Percentiles rank a stretch among this genome's conserved stretches.
These are phyloP conservation scores for Henningerozyma blattae DNA, from an alignment of 805 yeast species.

Conservation along the genomic window DNA sequence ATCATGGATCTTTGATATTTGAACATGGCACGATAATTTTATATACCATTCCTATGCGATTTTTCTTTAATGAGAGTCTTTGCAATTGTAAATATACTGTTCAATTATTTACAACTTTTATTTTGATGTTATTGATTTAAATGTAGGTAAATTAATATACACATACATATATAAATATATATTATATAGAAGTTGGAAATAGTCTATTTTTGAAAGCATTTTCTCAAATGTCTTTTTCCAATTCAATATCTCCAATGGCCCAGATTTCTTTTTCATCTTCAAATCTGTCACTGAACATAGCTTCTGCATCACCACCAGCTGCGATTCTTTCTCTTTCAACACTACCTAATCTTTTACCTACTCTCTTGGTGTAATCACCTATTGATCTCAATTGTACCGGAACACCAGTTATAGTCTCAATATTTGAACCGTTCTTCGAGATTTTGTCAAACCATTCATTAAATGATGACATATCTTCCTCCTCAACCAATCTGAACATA, in stretches of 20 bases:
- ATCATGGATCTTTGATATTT: too few species aligned
- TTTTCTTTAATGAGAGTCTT: not conserved
- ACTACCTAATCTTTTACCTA: conserved; percentile 72
- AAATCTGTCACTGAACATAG: conserved; percentile 69
- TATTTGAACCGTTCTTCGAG: conserved; percentile 14
- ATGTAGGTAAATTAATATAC: too few species aligned
- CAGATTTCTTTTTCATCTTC: conserved; percentile 84
- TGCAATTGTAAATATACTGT: not conserved
- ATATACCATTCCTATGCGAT: too few species aligned
- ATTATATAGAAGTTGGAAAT: conserved; percentile 1
- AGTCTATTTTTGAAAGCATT: too few species aligned
- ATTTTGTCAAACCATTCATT: conserved; percentile 48
- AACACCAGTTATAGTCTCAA: conserved; percentile 33
- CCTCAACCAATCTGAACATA: conserved; percentile 61
- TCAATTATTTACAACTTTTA: not conserved
- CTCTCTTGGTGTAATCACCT: conserved; percentile 82
- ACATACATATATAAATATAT: not conserved
- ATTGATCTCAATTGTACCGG: conserved; percentile 58
- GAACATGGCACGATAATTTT: too few species aligned
- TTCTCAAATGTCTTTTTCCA: conserved; percentile 20
- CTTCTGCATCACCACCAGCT: conserved; percentile 84
- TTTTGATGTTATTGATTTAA: too few species aligned
- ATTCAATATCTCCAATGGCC: conserved; percentile 69
- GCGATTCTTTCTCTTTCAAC: conserved; percentile 81
- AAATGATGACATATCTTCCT: conserved; percentile 40